These are phyloP conservation scores for Daldinia loculata DNA, from an alignment of 495 filamentous ascomycete species.

Conservation along the genomic window DNA sequence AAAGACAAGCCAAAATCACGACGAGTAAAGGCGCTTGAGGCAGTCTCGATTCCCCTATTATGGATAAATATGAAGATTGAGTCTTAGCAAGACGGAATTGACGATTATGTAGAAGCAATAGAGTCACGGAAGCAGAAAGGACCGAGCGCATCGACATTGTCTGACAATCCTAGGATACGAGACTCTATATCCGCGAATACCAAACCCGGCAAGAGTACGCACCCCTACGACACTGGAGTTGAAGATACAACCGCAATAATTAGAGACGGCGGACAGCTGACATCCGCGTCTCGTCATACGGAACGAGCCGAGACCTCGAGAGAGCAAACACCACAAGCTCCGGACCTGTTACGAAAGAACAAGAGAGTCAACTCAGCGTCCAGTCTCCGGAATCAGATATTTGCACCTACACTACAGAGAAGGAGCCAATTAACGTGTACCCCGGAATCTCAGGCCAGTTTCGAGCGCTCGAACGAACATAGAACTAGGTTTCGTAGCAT, in stretches of 20 bases:
- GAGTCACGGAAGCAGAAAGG: slow-evolving; percentile 27
- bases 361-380: slow-evolving; percentile 12
- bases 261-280: background rate
- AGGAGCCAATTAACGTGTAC: slow-evolving; percentile 3
- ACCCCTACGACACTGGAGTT: slow-evolving; percentile 44
- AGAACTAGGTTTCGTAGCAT: slow-evolving; percentile 20
- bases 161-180: background rate
- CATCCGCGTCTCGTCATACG: background rate
- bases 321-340: background rate
- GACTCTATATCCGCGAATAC: background rate
- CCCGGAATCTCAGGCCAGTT: slow-evolving; percentile 3
- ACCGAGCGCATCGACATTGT: slow-evolving; percentile 11
- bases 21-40: slow-evolving; percentile 32
- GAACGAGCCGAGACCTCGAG: background rate
- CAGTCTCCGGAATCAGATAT: slow-evolving; percentile 9
- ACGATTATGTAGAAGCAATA: slow-evolving; percentile 26
- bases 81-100: slow-evolving; percentile 37
- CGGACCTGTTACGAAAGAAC: slow-evolving; percentile 5
- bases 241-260: slow-evolving; percentile 3
- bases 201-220: slow-evolving; percentile 37
- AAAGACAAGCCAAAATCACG: slow-evolving; percentile 21
- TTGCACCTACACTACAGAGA: background rate
- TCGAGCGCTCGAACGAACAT: background rate
- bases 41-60: slow-evolving; percentile 21
- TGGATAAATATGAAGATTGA: slow-evolving; percentile 40